These are phyloP conservation scores for Lecanicillium sp. DNA, from an alignment of 2,329 filamentous ascomycete genomes.

Conservation along the genomic window DNA sequence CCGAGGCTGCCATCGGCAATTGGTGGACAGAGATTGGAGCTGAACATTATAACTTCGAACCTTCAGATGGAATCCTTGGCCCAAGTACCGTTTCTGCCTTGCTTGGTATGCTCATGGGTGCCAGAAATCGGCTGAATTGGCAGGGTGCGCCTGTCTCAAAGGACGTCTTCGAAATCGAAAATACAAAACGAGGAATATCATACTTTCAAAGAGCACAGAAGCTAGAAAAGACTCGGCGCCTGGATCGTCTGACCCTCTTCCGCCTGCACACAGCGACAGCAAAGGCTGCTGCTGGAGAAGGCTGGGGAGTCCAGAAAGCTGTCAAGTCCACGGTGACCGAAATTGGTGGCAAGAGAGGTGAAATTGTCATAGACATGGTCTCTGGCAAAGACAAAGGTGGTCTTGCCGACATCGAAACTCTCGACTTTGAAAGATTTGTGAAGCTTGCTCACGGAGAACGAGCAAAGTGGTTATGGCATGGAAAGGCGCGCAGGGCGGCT, in stretches of 20 bases:
- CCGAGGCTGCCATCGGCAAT: conserved; percentile 80
- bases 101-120: conserved; percentile 81
- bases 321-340: conserved; percentile 95
- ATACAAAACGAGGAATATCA: conserved; percentile 74
- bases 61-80: conserved; percentile 84
- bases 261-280: conserved; percentile 76
- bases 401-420: conserved; percentile 86
- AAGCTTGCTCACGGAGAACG: conserved; percentile 72
- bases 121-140: conserved; percentile 80
- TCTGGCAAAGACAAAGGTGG: conserved; percentile 79
- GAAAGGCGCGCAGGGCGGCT: conserved; percentile 66
- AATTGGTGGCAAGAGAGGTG: conserved; percentile 85
- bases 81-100: conserved; percentile 86
- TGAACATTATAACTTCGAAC: conserved; percentile 88
- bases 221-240: conserved; percentile 64
- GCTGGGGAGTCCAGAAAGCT: conserved; percentile 85
- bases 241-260: conserved; percentile 79
- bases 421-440: conserved; percentile 79
- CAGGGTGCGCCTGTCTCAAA: conserved; percentile 79
- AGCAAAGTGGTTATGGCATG: conserved; percentile 90
- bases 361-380: conserved; percentile 94
- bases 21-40: conserved; percentile 96
- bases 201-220: conserved; percentile 89
- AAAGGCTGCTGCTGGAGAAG: conserved; percentile 82
- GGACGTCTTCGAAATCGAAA: conserved; percentile 81